Percentiles rank a stretch among this genome's conserved stretches.
Evolutionary conservation across 164 flowering plant species (phyloP).

Genomic region (Vitis rupestris): DNA sequence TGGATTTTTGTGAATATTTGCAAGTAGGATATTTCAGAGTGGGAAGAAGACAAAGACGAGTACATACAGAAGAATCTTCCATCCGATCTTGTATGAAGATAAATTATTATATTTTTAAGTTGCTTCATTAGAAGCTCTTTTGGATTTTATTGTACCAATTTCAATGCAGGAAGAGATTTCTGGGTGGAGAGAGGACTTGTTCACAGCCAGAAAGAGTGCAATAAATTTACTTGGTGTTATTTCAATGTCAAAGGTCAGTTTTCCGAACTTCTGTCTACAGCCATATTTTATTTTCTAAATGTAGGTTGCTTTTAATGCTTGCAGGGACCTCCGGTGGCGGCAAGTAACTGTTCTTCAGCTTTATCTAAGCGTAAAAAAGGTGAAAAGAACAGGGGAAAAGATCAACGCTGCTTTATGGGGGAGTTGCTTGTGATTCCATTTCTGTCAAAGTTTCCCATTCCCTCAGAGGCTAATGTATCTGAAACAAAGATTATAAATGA

Average conservation of each 20-base stretch:
- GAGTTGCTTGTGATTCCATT: constrained; percentile 78
- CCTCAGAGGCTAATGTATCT: constrained; percentile 35
- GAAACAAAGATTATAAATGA: constrained; percentile 30
- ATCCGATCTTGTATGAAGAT: constrained; percentile 62
- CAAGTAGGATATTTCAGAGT: constrained; percentile 62
- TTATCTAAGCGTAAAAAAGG: constrained; percentile 70
- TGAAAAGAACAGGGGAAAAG: constrained; percentile 52
- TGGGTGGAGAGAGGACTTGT: constrained; percentile 78
- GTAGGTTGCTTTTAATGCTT: constrained; percentile 4
- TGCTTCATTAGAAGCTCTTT: not conserved
- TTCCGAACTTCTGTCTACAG: too few species aligned
- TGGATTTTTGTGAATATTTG: constrained; percentile 9
- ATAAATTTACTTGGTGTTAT: constrained; percentile 79
- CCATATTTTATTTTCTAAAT: too few species aligned
- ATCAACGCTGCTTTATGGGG: constrained; percentile 50
- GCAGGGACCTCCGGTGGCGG: constrained; percentile 65
- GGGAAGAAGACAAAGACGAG: constrained; percentile 90
- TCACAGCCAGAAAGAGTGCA: constrained; percentile 84
- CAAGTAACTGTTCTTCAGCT: constrained; percentile 28
- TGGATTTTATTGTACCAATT: not conserved
- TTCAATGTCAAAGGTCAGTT: constrained; percentile 68
- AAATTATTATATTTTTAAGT: not conserved
- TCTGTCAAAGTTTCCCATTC: constrained; percentile 70
- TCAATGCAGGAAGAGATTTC: constrained; percentile 65
- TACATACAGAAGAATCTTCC: constrained; percentile 82